Base-by-base conservation (phyloP, 768 basidiomycete species). In the Leccinum disarticulatum region DNA sequence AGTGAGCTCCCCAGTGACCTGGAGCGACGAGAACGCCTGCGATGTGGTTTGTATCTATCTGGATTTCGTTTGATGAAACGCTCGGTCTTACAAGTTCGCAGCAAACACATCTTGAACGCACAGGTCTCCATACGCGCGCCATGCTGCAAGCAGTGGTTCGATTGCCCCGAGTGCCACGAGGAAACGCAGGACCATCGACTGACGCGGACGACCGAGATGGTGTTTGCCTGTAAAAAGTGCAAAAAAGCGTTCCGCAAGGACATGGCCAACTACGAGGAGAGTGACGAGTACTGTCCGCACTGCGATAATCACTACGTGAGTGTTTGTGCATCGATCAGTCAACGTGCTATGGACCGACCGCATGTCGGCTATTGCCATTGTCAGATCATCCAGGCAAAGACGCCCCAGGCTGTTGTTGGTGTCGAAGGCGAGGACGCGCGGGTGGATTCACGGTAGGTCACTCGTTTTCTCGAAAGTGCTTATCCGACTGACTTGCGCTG, bases 281-380 rank as follows among this genome's bases (percentile, higher is more conserved):
- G 93, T 69, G 95, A 98, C 72, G 97, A 99, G 75, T 98, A 88
- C 71, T 98, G 97, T 71, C 97, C 96, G 0, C 90, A 97, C 74
- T 98, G 97, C 70, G 97, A 98, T 75, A 98, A 98, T 71, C 95
- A 95, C 71, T 99, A 95, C 73, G 97, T 96, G 70, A 67, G 90
- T 79, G n/a, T 9, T 17, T 27, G 22, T 47, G 17, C 8, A 27
- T 33, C 51, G 54, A 50, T 58, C 33, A 33, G 19, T 4, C 5
- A 15, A 17, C 19, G 36, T 8, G 49, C 33, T 62, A 57, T 62
- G 35, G 10, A 31, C 10, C 38, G 15, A 38, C 6, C 35, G 35
- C 35, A 46, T 10, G n/a, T 46, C 15, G 38, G 17, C 17, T 2
- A 9, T 41, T n/a, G 3, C 9, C 17, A 41, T 41, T 19, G 6